Evolutionary conservation across 371 early-diverging fungal species (phyloP).

Genomic region (Batrachochytrium dendrobatidis): DNA sequence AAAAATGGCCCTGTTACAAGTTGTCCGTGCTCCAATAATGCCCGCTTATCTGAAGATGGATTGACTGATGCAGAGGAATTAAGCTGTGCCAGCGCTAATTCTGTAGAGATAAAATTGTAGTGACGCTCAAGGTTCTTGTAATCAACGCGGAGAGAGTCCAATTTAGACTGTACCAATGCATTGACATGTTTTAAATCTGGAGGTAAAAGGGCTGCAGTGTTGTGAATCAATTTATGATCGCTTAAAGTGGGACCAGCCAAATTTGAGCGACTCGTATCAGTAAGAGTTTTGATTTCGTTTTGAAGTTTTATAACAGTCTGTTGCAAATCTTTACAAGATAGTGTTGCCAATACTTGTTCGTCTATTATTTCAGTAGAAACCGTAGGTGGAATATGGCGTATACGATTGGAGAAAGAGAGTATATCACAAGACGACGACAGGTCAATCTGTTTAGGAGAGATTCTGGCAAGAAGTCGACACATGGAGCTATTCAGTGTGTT

Average conservation of each 20-base stretch:
- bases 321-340: background rate
- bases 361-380: background rate
- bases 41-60: no score
- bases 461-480: background rate
- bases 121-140: background rate
- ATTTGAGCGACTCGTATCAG: no score
- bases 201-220: background rate
- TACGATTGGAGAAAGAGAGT: background rate
- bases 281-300: background rate
- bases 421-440: background rate
- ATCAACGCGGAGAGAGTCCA: background rate
- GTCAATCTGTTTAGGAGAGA: background rate
- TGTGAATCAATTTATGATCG: no score
- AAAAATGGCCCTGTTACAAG: no score
- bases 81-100: background rate
- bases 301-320: background rate
- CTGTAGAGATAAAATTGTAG: background rate
- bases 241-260: no score
- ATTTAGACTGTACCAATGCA: background rate
- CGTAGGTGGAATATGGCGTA: background rate
- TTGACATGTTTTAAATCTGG: no score
- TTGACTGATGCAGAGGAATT: conserved; percentile 1
- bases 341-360: background rate
- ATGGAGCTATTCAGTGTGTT: background rate
- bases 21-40: no score